Base-by-base conservation (phyloP, 2,329 filamentous ascomycete genomes). In the Neophaeococcomyces aloes region DNA sequence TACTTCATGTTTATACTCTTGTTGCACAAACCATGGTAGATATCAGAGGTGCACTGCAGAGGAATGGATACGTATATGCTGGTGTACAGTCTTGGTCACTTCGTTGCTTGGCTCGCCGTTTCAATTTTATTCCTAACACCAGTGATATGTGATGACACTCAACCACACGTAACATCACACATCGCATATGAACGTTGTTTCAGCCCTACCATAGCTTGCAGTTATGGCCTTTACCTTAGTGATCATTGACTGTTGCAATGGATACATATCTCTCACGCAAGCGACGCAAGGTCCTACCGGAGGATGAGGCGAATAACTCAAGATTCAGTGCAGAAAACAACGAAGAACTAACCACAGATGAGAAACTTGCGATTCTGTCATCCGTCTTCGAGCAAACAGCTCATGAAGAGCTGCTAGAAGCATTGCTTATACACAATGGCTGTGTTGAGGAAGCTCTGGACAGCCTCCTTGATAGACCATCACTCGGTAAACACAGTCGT, bases 341-440 rank as follows among this genome's bases (percentile, higher is more conserved):
- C n/a, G 74, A 78, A 13, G 78, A 87, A 13, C 84, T 94, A 36
- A 80, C 83, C 1, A 98, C 91, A 0, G 91, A 96, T 50, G 70
- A 93, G 55, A 96, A 95, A 58, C 66, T 98, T 11, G 87, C 87
- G 1, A 68, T 94, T 1, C 67, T 98, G 2, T 75, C 81, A 2
- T 96, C 91, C 1, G 65, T 95, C 0, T 74, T 87, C 52, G 78
- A 84, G 0, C 59, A 68, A 1, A 52, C 79, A 3, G 71, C 78
- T 6, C 78, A 83, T 36, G 76, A 81, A 29, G 68, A 72, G 0
- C 68, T 95, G 1, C 72, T 98, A 0, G 89, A 96, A 51, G 67
- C 86, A 4, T 70, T 96, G 0, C 68, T 94, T 1, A 79, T 78
- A 0, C 79, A 84, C 47, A 76, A 89, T 21, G 91, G 91, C 0